Percentiles rank a stretch among this genome's conserved stretches.
Conservation (phyloP, 176 grass and related monocot genomes). For the Elaeis guineensis region DNA sequence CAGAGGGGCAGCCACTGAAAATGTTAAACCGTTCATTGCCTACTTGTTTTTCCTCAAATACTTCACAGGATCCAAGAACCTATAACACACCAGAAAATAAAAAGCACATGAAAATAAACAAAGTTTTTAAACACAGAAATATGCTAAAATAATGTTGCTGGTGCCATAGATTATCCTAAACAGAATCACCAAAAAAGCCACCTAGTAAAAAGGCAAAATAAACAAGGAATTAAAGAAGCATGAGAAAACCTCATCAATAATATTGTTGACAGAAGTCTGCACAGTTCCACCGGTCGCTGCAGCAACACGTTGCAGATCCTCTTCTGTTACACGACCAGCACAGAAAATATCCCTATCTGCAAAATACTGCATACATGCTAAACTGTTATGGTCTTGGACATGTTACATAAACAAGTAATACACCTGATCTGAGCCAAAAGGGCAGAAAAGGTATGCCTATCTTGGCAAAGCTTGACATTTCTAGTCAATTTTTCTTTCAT, state of each 20-base stretch:
- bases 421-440: no score
- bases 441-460: no score
- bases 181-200: no score
- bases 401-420: no score
- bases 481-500: no score
- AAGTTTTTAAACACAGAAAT: no score
- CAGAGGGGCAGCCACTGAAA: slow-evolving; percentile 83
- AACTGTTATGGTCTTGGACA: slow-evolving; percentile 4
- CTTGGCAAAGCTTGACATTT: no score
- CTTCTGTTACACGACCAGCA: slow-evolving; percentile 81
- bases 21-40: slow-evolving; percentile 95
- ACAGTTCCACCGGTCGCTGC: slow-evolving; percentile 81
- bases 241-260: slow-evolving; percentile 59
- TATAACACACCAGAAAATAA: slow-evolving; percentile 26
- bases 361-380: slow-evolving; percentile 50
- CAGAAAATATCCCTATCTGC: slow-evolving; percentile 93
- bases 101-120: not conserved
- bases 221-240: not conserved
- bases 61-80: slow-evolving; percentile 87
- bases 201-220: not conserved
- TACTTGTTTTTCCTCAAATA: slow-evolving; percentile 93
- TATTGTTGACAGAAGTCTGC: slow-evolving; percentile 87
- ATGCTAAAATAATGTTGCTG: no score
- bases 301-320: slow-evolving; percentile 80
- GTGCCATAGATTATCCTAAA: no score